Conservation (phyloP, 2,329 filamentous ascomycete species). For the Pestalotiopsis sp. region DNA sequence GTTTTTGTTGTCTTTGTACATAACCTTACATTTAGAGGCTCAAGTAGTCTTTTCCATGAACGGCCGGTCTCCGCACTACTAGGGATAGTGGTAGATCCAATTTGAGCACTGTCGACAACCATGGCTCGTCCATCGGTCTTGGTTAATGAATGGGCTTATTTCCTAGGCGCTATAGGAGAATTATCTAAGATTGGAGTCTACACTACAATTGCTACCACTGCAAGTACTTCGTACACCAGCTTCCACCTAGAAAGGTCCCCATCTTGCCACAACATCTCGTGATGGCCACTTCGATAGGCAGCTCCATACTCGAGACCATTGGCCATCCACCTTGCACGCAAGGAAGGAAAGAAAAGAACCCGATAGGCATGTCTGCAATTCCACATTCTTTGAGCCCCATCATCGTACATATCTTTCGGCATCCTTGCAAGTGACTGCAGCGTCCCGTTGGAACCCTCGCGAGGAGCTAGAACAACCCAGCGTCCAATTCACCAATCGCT, state of each 20-base stretch:
- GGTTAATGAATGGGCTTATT: not conserved
- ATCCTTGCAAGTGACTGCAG: not conserved
- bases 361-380: not conserved
- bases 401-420: not conserved
- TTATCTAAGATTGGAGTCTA: not conserved
- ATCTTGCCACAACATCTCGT: not conserved
- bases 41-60: not conserved
- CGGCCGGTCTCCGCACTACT: slow-evolving; percentile 3
- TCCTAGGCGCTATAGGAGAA: not conserved
- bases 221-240: not conserved
- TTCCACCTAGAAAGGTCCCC: not conserved
- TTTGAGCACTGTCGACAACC: not conserved
- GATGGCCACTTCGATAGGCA: not conserved
- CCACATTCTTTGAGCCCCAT: not conserved
- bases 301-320: not conserved
- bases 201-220: not conserved
- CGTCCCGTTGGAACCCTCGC: slow-evolving; percentile 1
- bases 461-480: slow-evolving; percentile 1
- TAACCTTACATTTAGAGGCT: not conserved
- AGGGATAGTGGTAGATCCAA: slow-evolving; percentile 10
- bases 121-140: not conserved
- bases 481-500: not conserved
- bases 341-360: not conserved
- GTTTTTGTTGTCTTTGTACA: not conserved
- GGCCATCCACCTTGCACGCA: not conserved